These are phyloP conservation scores for Trichosporon sp. DNA, from an alignment of 1,284 basidiomycete genomes.

Conservation along the genomic window DNA sequence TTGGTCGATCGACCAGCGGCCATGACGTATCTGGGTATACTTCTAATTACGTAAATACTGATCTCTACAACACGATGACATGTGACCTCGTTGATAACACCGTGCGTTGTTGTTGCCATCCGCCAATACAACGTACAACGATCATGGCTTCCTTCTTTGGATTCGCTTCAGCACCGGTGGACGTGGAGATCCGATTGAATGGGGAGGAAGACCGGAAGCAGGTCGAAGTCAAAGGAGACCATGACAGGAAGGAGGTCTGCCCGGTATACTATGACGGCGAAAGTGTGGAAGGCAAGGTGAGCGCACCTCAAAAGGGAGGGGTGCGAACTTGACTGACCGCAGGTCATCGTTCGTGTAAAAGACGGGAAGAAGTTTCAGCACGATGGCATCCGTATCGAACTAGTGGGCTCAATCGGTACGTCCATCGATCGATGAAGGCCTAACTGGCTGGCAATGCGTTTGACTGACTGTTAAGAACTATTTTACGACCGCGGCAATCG, in stretches of 20 bases:
- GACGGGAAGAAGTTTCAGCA: constrained; percentile 94
- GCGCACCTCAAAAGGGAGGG: no score
- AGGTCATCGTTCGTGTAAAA: constrained; percentile 81
- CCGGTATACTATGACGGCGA: constrained; percentile 97
- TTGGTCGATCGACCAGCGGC: neutral
- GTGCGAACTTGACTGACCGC: constrained; percentile 4
- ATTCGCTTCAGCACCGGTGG: constrained; percentile 74
- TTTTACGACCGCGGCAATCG: constrained; percentile 85
- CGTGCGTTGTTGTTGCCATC: neutral
- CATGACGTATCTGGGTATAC: neutral
- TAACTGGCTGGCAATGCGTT: neutral
- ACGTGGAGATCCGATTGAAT: constrained; percentile 82
- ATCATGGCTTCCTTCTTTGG: constrained; percentile 62
- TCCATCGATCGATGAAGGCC: neutral
- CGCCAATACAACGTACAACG: neutral
- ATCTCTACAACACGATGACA: no score
- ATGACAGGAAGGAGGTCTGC: constrained; percentile 72
- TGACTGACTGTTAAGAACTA: constrained; percentile 58
- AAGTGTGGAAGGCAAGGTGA: constrained; percentile 74
- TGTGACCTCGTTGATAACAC: no score
- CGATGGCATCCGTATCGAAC: constrained; percentile 96
- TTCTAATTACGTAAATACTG: no score
- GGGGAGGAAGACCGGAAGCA: constrained; percentile 80
- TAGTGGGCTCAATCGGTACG: constrained; percentile 91
- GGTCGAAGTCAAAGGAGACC: constrained; percentile 60